These are phyloP conservation scores for Globisporangium canariense DNA, from an alignment of 352 stramenopile genomes.

Conservation along the genomic window DNA sequence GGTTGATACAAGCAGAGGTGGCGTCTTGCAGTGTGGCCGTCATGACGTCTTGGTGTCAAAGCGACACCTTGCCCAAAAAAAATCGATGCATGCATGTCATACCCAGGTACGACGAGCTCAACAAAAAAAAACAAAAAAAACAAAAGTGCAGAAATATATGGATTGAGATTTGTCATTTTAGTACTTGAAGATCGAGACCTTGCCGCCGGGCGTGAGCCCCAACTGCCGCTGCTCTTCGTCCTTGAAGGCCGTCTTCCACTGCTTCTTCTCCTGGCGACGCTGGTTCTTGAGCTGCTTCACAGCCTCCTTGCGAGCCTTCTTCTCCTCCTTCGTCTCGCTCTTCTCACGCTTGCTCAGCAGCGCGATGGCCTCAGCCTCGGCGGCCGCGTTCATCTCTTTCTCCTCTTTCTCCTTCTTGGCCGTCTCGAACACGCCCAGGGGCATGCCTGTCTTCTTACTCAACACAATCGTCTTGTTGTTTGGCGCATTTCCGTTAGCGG, in stretches of 20 bases:
- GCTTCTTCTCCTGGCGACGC: constrained; percentile 93
- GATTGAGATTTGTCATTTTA: constrained; percentile 18
- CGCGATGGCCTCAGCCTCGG: constrained; percentile 11
- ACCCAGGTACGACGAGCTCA: too few species aligned
- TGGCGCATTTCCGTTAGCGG: constrained; percentile 6
- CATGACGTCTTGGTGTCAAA: too few species aligned
- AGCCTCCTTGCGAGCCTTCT: constrained; percentile 87
- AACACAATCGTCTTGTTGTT: constrained; percentile 78
- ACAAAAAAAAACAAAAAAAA: neutral
- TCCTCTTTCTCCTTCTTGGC: constrained; percentile 13
- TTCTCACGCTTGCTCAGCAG: constrained; percentile 35
- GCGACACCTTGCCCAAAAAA: too few species aligned
- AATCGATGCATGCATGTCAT: too few species aligned
- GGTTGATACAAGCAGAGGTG: too few species aligned
- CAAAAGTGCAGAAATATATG: neutral
- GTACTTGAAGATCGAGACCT: constrained; percentile 78
- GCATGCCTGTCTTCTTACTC: constrained; percentile 95
- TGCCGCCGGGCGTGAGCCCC: constrained; percentile 51
- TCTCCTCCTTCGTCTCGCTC: constrained; percentile 91
- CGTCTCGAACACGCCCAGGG: constrained; percentile 88
- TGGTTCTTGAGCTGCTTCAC: constrained; percentile 92
- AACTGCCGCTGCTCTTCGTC: constrained; percentile 88
- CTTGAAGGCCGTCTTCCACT: constrained; percentile 91
- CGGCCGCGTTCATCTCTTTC: constrained; percentile 19
- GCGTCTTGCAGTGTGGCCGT: too few species aligned